Conservation (phyloP, 345 rosid genomes). For the Leavenworthia alabamica region DNA sequence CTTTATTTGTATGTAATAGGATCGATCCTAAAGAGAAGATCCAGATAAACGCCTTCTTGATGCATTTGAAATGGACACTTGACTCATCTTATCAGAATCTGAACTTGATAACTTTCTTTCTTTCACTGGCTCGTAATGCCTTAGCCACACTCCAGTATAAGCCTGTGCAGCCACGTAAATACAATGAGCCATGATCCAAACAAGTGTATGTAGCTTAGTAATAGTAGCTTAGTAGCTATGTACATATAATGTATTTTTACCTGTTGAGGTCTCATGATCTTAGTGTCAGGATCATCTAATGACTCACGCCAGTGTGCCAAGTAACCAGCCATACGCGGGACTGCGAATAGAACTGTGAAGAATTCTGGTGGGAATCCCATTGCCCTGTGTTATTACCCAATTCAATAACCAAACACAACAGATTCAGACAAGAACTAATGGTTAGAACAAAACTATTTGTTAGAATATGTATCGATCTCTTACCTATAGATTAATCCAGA, state of each 20-base stretch:
- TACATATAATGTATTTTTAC: no score
- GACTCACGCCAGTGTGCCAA: conserved; percentile 95
- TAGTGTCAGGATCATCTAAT: conserved; percentile 86
- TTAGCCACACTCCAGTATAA: conserved; percentile 76
- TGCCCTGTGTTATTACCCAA: conserved; percentile 43
- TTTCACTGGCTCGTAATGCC: conserved; percentile 63
- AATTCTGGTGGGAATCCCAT: conserved; percentile 84
- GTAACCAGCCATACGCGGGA: conserved; percentile 88
- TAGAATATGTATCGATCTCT: no score
- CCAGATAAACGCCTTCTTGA: conserved; percentile 82
- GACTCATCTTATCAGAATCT: conserved; percentile 45
- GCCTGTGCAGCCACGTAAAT: conserved; percentile 49
- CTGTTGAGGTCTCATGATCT: conserved; percentile 97
- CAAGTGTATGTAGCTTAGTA: no score
- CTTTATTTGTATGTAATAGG: no score
- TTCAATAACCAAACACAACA: no score
- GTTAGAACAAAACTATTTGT: no score
- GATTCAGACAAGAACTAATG: no score
- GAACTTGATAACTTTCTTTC: conserved; percentile 44
- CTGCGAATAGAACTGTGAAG: no score
- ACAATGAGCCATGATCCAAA: neutral
- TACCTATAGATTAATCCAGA: conserved; percentile 86
- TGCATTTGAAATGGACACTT: conserved; percentile 75
- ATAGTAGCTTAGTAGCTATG: no score
- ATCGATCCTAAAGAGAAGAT: conserved; percentile 42